Conservation (phyloP, 139 green algal genomes). For the Asterochloris erici region DNA sequence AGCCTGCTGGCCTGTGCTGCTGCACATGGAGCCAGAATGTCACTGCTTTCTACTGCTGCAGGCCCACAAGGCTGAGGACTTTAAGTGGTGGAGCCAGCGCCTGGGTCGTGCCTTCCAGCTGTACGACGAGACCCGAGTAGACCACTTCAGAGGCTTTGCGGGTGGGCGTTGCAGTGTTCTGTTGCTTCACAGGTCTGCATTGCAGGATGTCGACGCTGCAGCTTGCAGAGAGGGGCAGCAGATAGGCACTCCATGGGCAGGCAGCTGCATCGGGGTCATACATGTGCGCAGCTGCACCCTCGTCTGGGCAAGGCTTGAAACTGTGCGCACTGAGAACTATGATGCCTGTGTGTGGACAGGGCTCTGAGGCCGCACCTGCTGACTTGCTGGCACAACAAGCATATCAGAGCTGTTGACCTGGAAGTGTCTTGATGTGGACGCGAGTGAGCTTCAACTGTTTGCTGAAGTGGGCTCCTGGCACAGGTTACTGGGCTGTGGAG, state of each 20-base stretch:
- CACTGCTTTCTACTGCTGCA: constrained; percentile 9
- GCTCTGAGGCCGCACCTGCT: too few species aligned
- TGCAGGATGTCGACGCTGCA: too few species aligned
- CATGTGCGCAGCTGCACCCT: too few species aligned
- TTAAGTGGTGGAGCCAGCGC: constrained; percentile 85
- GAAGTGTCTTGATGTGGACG: too few species aligned
- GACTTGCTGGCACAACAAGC: too few species aligned
- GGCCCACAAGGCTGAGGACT: constrained; percentile 70
- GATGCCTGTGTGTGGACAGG: not conserved
- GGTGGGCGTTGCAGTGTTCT: not conserved
- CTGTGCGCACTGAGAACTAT: not conserved
- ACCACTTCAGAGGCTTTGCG: constrained; percentile 94
- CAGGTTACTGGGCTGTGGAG: constrained; percentile 90
- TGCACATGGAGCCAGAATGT: too few species aligned
- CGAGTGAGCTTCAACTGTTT: too few species aligned
- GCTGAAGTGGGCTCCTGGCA: not conserved
- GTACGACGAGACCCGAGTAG: constrained; percentile 95
- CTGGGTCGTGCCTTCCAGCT: constrained; percentile 80
- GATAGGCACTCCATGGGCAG: not conserved
- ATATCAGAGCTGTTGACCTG: too few species aligned
- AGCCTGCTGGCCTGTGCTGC: too few species aligned
- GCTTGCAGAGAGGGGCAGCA: not conserved
- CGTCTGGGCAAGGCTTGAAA: not conserved
- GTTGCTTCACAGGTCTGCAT: not conserved
- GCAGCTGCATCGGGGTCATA: not conserved